Percentiles rank a stretch among this genome's conserved stretches.
Conservation (phyloP, 2,329 filamentous ascomycete genomes). For the Setomelanomma holmii region DNA sequence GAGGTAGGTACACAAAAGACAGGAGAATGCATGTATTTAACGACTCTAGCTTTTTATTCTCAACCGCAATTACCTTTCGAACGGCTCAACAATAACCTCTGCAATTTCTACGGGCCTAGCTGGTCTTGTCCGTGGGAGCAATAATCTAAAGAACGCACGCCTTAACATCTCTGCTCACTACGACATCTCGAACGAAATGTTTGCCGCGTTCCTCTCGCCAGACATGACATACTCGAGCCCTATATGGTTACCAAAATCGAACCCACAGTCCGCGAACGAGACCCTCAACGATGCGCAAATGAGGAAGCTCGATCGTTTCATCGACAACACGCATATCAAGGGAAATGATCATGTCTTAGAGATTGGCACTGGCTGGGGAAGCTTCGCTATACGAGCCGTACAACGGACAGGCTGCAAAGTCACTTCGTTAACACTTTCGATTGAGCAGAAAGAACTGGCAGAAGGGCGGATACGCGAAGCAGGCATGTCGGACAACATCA, state of each 20-base stretch:
- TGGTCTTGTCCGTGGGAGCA: conserved; percentile 58
- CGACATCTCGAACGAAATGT: conserved; percentile 79
- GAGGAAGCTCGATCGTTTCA: conserved; percentile 71
- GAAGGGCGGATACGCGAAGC: conserved; percentile 69
- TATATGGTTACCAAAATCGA: conserved; percentile 63
- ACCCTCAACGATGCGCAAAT: conserved; percentile 70
- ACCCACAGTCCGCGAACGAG: conserved; percentile 57
- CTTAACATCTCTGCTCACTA: conserved; percentile 77
- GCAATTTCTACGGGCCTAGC: conserved; percentile 65
- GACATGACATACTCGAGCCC: conserved; percentile 81
- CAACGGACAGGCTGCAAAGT: conserved; percentile 70
- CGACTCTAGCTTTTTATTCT: conserved; percentile 68
- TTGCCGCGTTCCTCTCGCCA: conserved; percentile 73
- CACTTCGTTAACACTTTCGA: conserved; percentile 71
- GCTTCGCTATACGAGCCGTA: conserved; percentile 74
- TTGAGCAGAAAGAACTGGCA: conserved; percentile 72
- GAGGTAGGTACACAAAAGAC: conserved; percentile 52
- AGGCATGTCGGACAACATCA: conserved; percentile 66
- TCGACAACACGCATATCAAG: conserved; percentile 70
- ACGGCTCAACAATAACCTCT: conserved; percentile 69
- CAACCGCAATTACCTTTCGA: conserved; percentile 69
- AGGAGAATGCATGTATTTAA: conserved; percentile 20
- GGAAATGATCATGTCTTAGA: conserved; percentile 73
- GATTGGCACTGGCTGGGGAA: conserved; percentile 79
- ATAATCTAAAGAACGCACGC: conserved; percentile 58